Percentiles rank a stretch among this genome's conserved stretches.
Evolutionary conservation across 768 basidiomycete species (phyloP).

Genomic region (Hypsizygus marmoreus): DNA sequence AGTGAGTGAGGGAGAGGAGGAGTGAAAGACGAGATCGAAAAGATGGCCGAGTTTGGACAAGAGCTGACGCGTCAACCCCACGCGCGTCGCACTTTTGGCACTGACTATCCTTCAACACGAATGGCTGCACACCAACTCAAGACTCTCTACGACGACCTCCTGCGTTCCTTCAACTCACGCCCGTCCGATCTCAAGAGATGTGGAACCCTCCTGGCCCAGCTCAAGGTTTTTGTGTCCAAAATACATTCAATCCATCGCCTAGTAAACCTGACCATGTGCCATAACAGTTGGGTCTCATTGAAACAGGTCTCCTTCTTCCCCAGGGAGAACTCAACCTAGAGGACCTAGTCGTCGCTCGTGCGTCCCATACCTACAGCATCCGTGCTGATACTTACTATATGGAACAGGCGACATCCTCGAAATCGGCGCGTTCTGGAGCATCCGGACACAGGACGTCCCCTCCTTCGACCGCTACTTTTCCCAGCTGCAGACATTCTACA

Average conservation of each 20-base stretch:
- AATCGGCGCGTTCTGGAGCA: conserved; percentile 93
- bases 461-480: conserved; percentile 96
- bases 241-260: not conserved
- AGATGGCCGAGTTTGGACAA: conserved; percentile 19
- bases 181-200: conserved; percentile 72
- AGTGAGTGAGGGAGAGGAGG: conserved; percentile 21
- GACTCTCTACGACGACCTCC: conserved; percentile 64
- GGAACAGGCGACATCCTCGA: conserved; percentile 89
- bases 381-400: not conserved
- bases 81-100: too few species aligned
- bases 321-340: conserved; percentile 59
- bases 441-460: conserved; percentile 84
- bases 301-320: conserved; percentile 78
- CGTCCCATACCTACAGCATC: not conserved
- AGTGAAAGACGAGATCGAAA: conserved; percentile 13
- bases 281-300: conserved; percentile 70
- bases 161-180: conserved; percentile 62
- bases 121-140: conserved; percentile 61
- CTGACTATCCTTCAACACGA: too few species aligned
- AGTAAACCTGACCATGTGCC: conserved; percentile 5
- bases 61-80: conserved; percentile 23
- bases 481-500: conserved; percentile 88
- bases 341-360: conserved; percentile 77
- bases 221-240: conserved; percentile 58
- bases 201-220: conserved; percentile 61